Evolutionary conservation across 1,284 basidiomycete species (phyloP).

Genomic region (Stereum hirsutum): DNA sequence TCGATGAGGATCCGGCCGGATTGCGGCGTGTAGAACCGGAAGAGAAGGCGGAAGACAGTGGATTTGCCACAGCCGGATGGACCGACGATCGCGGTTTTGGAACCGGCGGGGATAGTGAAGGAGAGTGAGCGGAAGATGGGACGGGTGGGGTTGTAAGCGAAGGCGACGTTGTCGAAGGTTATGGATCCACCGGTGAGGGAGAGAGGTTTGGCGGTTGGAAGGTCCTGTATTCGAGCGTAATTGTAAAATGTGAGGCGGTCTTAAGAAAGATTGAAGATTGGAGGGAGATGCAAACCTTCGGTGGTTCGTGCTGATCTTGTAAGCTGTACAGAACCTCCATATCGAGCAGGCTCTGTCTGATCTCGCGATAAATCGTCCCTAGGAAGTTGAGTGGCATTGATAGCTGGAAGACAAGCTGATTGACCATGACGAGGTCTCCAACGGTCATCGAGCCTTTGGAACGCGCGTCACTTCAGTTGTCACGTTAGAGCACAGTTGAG

Average conservation of each 20-base stretch:
- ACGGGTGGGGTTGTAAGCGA: conserved; percentile 85
- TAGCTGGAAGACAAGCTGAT: conserved; percentile 98
- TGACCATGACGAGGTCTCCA: conserved; percentile 97
- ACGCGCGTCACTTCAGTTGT: not conserved
- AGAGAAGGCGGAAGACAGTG: conserved; percentile 90
- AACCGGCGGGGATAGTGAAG: conserved; percentile 93
- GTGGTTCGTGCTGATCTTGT: conserved; percentile 74
- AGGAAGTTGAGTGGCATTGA: conserved; percentile 95
- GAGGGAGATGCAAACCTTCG: conserved; percentile 35
- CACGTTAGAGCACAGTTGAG: not conserved
- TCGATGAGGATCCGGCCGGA: conserved; percentile 80
- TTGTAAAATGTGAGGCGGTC: not conserved
- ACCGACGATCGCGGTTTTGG: conserved; percentile 94
- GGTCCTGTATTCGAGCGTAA: conserved; percentile 44
- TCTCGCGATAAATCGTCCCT: conserved; percentile 94
- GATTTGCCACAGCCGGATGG: conserved; percentile 98
- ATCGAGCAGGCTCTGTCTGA: conserved; percentile 91
- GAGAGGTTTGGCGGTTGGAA: conserved; percentile 59
- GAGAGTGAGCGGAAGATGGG: conserved; percentile 85
- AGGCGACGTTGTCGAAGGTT: conserved; percentile 86
- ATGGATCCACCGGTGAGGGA: conserved; percentile 78
- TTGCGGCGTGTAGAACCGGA: conserved; percentile 87
- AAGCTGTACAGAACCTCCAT: conserved; percentile 96
- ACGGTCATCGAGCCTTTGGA: conserved; percentile 91
- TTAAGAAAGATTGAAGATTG: not conserved